Percentiles rank a stretch among this genome's conserved stretches.
Evolutionary conservation across 495 filamentous ascomycete genomes (phyloP).

Genomic region (Penicillium steckii): DNA sequence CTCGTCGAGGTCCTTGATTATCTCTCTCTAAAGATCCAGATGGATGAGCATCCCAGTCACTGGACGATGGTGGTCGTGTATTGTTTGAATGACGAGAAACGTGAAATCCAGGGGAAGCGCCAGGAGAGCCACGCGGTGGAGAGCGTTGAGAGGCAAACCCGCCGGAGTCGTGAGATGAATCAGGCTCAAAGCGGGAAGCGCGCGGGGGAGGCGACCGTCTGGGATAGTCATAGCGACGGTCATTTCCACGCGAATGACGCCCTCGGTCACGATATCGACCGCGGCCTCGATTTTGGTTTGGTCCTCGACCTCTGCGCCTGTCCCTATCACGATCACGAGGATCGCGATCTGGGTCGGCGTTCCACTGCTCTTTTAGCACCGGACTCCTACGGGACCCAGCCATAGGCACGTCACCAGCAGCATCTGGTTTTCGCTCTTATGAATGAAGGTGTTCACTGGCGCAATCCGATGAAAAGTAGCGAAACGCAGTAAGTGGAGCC

Average conservation of each 20-base stretch:
- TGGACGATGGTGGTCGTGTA: conserved; percentile 11
- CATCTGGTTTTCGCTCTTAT: conserved; percentile 35
- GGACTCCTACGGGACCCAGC: conserved; percentile 58
- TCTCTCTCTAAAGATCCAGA: conserved; percentile 24
- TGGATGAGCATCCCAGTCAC: conserved; percentile 19
- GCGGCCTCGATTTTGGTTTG: conserved; percentile 39
- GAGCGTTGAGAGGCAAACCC: conserved; percentile 31
- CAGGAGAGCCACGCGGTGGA: conserved; percentile 34
- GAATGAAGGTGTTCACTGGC: conserved; percentile 4
- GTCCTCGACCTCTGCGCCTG: conserved; percentile 38
- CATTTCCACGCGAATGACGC: conserved; percentile 29
- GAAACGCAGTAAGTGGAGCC: conserved; percentile 18
- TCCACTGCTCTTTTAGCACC: conserved; percentile 58
- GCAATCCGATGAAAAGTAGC: conserved; percentile 6
- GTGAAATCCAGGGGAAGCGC: conserved; percentile 14
- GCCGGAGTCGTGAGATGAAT: conserved; percentile 29
- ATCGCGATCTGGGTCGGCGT: conserved; percentile 46
- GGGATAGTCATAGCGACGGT: conserved; percentile 29
- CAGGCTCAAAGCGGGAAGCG: conserved; percentile 30
- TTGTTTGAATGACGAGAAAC: conserved; percentile 14
- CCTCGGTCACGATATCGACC: conserved; percentile 35
- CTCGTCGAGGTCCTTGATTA: conserved; percentile 20
- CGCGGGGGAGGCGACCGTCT: conserved; percentile 39
- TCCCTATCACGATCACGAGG: conserved; percentile 37
- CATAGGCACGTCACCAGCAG: conserved; percentile 47